Base-by-base conservation (phyloP, 768 basidiomycete genomes). In the Tricholoma sp. region DNA sequence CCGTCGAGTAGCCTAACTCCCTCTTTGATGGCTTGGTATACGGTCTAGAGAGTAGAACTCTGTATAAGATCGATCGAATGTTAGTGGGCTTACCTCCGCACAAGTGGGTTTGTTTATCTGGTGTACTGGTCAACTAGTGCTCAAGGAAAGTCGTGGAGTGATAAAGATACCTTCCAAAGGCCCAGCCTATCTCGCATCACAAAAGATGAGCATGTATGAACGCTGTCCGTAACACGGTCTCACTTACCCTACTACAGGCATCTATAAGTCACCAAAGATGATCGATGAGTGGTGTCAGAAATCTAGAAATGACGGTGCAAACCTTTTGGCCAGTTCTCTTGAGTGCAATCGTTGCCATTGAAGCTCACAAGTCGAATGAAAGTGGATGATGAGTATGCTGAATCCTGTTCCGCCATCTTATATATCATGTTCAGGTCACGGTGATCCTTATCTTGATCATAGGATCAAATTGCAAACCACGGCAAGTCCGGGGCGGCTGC, bases 1-100 rank as follows among this genome's bases (percentile, higher is more conserved):
- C 89, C 87, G 55, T 94, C 92, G 54, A 96, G 77, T 54, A 96
- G 86, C 59, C 93, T 84, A 68, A 92, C 94, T 0, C 94, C 93
- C 24, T 79, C 76, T 69, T 91, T 91, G 74, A 94, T 88, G 15
- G 93, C 91, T 56, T 86, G 74, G 76, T 92, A 93, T 51, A 95
- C 91, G 53, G 81, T 84, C 82, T 91, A 63, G n/a, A 52, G 44
- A 12, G 12, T 37, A 29, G n/a, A 48, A 44, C 20, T 50, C 13
- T 34, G 36, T 48, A 28, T 34, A 13, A 20, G 11, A 32, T 28
- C 11, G 36, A 20, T 20, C 10, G 51, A 17, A 20, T 33, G 48
- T 20, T 39, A 13, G 11, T 36, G 49, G 15, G 12, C 24, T 65
- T 58, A 86, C 84, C 45, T 85, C 79, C 49, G 86, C 84, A 61